Evolutionary conservation across 768 basidiomycete species (phyloP).

Genomic region (Tulasnella sp.): DNA sequence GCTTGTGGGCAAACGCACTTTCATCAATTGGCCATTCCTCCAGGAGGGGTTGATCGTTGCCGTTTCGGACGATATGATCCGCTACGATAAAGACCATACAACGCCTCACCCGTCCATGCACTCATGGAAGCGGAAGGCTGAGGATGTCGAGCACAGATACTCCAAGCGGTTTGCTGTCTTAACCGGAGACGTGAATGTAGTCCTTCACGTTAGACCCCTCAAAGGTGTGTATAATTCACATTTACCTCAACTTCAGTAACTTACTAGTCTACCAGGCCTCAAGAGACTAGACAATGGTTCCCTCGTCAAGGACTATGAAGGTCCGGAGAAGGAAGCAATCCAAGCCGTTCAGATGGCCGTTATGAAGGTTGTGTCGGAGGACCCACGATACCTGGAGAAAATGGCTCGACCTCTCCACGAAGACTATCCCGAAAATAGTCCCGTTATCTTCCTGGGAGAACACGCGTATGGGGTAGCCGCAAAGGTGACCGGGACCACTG

Average conservation of each 20-base stretch:
- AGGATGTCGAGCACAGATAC: slow-evolving; percentile 72
- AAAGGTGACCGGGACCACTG: slow-evolving; percentile 67
- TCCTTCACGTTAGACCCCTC: slow-evolving; percentile 83
- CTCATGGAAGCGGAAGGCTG: slow-evolving; percentile 74
- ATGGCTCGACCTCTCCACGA: slow-evolving; percentile 72
- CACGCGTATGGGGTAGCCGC: slow-evolving; percentile 95
- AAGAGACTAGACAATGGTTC: slow-evolving; percentile 84
- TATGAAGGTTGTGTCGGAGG: slow-evolving; percentile 72
- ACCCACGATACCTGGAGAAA: slow-evolving; percentile 77
- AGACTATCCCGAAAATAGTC: slow-evolving; percentile 84
- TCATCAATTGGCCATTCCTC: slow-evolving; percentile 89
- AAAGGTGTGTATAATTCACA: slow-evolving; percentile 51
- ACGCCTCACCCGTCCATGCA: slow-evolving; percentile 74
- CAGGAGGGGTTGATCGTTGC: slow-evolving; percentile 84
- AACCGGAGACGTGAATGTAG: slow-evolving; percentile 67
- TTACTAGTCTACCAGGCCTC: slow-evolving; percentile 48
- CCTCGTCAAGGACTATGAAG: slow-evolving; percentile 92
- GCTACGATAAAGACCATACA: slow-evolving; percentile 64
- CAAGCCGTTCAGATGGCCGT: slow-evolving; percentile 84
- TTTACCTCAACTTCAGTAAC: background rate
- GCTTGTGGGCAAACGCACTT: slow-evolving; percentile 70
- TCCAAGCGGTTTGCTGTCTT: slow-evolving; percentile 86
- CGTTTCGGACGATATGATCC: slow-evolving; percentile 79
- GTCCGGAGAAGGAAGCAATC: slow-evolving; percentile 68
- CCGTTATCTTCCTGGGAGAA: slow-evolving; percentile 93